Percentiles rank a stretch among this genome's conserved stretches.
phyloP scores from a whole-genome alignment of 2,329 filamentous ascomycete species.

The Neofusicoccum ribis region DNA sequence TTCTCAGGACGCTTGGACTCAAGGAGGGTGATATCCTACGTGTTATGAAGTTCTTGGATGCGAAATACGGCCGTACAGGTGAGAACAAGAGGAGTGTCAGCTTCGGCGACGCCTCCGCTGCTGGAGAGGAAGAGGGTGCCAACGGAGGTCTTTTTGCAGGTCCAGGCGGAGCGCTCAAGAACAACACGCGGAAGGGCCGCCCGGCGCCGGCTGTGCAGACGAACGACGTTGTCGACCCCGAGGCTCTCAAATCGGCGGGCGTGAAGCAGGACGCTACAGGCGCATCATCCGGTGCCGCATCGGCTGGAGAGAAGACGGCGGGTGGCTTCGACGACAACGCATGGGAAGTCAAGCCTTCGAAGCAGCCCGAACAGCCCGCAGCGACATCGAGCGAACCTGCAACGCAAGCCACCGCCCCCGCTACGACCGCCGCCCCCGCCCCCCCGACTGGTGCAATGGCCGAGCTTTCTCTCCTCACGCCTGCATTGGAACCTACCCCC shows the following conservation, averaged over 20 bases:
- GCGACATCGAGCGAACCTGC: constrained; percentile 26
- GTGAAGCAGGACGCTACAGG: constrained; percentile 23
- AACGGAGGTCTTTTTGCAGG: constrained; percentile 81
- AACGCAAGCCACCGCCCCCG: constrained; percentile 41
- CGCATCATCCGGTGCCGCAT: not conserved
- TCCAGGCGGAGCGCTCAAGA: constrained; percentile 83
- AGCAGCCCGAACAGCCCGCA: constrained; percentile 49
- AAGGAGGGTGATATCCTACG: constrained; percentile 96
- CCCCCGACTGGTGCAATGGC: constrained; percentile 66
- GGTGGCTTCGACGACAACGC: constrained; percentile 92
- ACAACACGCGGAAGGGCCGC: constrained; percentile 91
- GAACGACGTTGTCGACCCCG: constrained; percentile 83
- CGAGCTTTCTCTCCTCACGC: constrained; percentile 65
- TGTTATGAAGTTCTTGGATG: constrained; percentile 85
- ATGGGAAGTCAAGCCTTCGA: constrained; percentile 89
- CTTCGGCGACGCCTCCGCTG: constrained; percentile 54
- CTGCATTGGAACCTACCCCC: constrained; percentile 47
- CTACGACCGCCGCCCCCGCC: constrained; percentile 40
- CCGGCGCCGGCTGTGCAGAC: constrained; percentile 85
- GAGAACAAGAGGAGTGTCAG: constrained; percentile 56
- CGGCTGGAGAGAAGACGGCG: constrained; percentile 35
- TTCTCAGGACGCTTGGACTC: constrained; percentile 84
- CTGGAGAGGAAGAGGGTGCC: constrained; percentile 56
- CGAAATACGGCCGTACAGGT: constrained; percentile 68
- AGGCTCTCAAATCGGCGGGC: constrained; percentile 70